A percentile compares a stretch with the other conserved stretches of the same genome.
Evolutionary conservation across 1,139 yeast genomes (phyloP).

Genomic region (Candida gigantensis): DNA sequence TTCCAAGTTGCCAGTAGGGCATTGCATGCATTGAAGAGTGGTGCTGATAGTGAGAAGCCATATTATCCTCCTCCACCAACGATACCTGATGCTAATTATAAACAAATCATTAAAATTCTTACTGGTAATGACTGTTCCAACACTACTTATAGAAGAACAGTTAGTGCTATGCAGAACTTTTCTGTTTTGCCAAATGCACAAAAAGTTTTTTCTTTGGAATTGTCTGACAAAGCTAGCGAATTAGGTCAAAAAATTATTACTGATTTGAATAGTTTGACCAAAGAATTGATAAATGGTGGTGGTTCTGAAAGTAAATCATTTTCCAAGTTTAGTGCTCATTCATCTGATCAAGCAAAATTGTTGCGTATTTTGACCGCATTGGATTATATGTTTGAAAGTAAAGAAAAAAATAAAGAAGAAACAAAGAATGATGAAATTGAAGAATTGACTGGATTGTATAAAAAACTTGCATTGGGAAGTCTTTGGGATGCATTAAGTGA

Average conservation of each 20-base stretch:
- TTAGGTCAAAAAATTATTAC: slow-evolving; percentile 58
- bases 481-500: slow-evolving; percentile 88
- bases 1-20: slow-evolving; percentile 80
- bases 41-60: slow-evolving; percentile 23
- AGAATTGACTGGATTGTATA: slow-evolving; percentile 62
- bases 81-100: slow-evolving; percentile 64
- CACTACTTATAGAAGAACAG: slow-evolving; percentile 80
- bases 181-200: slow-evolving; percentile 64
- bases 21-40: slow-evolving; percentile 50
- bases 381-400: slow-evolving; percentile 72
- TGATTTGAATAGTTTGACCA: slow-evolving; percentile 56
- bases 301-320: slow-evolving; percentile 57
- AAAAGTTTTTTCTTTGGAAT: slow-evolving; percentile 65
- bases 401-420: slow-evolving; percentile 22
- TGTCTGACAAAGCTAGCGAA: slow-evolving; percentile 64
- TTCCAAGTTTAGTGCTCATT: slow-evolving; percentile 72
- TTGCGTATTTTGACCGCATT: slow-evolving; percentile 84
- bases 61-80: slow-evolving; percentile 64
- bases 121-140: slow-evolving; percentile 88
- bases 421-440: slow-evolving; percentile 29
- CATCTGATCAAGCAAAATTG: slow-evolving; percentile 86
- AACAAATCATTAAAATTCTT: slow-evolving; percentile 65
- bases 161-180: slow-evolving; percentile 80
- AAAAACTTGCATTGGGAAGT: slow-evolving; percentile 68
- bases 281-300: slow-evolving; percentile 43